Evolutionary conservation across 139 green algal species (phyloP).

Genomic region (Auxenochlorella pyrenoidosa): DNA sequence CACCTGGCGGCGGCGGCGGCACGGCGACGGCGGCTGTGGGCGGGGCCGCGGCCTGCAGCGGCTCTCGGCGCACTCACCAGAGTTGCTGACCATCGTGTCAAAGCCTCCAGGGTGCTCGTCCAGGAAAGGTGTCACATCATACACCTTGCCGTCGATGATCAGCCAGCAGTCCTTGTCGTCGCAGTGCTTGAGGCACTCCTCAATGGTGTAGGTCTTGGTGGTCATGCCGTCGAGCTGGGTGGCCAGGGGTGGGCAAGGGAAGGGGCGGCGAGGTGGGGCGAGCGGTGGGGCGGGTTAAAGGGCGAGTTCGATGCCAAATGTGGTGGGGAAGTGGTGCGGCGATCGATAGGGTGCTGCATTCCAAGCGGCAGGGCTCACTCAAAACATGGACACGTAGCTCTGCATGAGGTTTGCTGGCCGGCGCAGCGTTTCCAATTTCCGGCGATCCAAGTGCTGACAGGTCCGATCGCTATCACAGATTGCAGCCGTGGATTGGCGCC

Average conservation of each 20-base stretch:
- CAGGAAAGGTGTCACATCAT: conserved; percentile 89
- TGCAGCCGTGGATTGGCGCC: too few relatives aligned
- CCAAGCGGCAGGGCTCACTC: too few relatives aligned
- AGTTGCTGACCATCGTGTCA: conserved; percentile 32
- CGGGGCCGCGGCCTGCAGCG: not conserved
- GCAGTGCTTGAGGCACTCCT: conserved; percentile 75
- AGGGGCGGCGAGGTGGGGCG: not conserved
- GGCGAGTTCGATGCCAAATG: not conserved
- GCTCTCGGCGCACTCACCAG: not conserved
- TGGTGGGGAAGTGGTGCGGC: too few relatives aligned
- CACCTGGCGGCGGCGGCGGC: not conserved
- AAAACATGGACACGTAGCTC: too few relatives aligned
- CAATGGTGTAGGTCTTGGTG: conserved; percentile 50
- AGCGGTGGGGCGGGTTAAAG: not conserved
- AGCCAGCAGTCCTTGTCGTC: conserved; percentile 87
- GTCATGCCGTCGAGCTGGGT: not conserved
- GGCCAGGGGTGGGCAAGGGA: not conserved
- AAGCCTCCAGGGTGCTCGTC: conserved; percentile 89
- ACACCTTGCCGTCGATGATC: conserved; percentile 86
- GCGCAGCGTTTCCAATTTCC: too few relatives aligned
- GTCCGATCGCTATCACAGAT: too few relatives aligned
- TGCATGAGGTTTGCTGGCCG: too few relatives aligned
- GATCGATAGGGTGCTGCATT: too few relatives aligned
- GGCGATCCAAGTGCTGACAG: too few relatives aligned
- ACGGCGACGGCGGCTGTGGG: not conserved